These are phyloP conservation scores for Gastrodia elata DNA, from an alignment of 106 monocot genomes.

Conservation along the genomic window DNA sequence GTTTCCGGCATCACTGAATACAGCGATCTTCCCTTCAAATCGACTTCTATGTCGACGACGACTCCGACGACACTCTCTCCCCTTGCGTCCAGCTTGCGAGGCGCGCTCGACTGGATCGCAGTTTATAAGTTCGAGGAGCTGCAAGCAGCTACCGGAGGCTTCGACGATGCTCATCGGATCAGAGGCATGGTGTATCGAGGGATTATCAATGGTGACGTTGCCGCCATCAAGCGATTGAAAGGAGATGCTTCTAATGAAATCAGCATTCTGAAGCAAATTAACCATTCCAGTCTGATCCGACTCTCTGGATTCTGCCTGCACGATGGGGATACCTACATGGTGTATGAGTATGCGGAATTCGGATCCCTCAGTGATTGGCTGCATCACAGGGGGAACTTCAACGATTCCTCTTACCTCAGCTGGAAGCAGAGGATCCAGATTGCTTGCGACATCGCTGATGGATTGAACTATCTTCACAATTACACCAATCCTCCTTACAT, in stretches of 20 bases:
- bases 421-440: slow-evolving; percentile 75
- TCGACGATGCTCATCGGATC: slow-evolving; percentile 48
- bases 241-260: slow-evolving; percentile 71
- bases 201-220: slow-evolving; percentile 56
- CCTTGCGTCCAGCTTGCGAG: slow-evolving; percentile 27
- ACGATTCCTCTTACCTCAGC: slow-evolving; percentile 12
- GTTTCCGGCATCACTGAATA: not conserved
- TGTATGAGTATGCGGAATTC: slow-evolving; percentile 64
- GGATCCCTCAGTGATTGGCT: slow-evolving; percentile 78
- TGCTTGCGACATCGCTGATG: slow-evolving; percentile 74
- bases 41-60: not conserved
- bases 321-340: slow-evolving; percentile 65
- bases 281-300: slow-evolving; percentile 61
- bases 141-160: slow-evolving; percentile 51
- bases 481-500: slow-evolving; percentile 56
- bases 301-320: slow-evolving; percentile 80
- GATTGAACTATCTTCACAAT: slow-evolving; percentile 76
- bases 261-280: slow-evolving; percentile 55
- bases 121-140: slow-evolving; percentile 65
- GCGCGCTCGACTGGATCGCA: slow-evolving; percentile 45
- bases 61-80: not conserved
- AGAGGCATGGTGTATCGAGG: slow-evolving; percentile 60
- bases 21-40: not conserved
- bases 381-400: slow-evolving; percentile 10
- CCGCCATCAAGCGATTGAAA: slow-evolving; percentile 61